These are phyloP conservation scores for Escallonia rubra DNA, from an alignment of 129 eudicot species.

Conservation along the genomic window DNA sequence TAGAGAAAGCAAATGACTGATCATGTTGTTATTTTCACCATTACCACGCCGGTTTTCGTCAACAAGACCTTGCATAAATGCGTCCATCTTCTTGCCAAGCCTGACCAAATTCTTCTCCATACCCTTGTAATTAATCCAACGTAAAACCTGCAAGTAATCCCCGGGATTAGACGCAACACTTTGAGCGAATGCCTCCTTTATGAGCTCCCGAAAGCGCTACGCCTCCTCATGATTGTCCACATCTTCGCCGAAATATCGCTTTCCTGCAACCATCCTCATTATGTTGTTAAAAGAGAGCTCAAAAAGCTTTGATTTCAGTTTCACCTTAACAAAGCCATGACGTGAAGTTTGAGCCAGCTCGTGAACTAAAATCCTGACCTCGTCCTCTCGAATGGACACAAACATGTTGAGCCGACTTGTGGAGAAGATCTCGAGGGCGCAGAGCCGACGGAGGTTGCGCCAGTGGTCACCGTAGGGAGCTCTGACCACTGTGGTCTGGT, in stretches of 20 bases:
- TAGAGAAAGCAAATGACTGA: slow-evolving; percentile 23
- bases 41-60: slow-evolving; percentile 18
- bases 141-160: slow-evolving; percentile 28
- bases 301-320: background rate
- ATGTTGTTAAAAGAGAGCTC: slow-evolving; percentile 4
- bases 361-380: background rate
- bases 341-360: background rate
- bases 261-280: slow-evolving; percentile 34
- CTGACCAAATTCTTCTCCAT: slow-evolving; percentile 18
- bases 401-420: slow-evolving; percentile 21
- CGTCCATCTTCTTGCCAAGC: slow-evolving; percentile 11
- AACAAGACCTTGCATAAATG: slow-evolving; percentile 15
- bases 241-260: slow-evolving; percentile 10
- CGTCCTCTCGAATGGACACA: slow-evolving; percentile 19
- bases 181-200: slow-evolving; percentile 9
- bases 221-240: slow-evolving; percentile 16
- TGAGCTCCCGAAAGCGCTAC: slow-evolving; percentile 9
- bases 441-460: slow-evolving; percentile 35
- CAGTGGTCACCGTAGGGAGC: slow-evolving; percentile 30
- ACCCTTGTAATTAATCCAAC: slow-evolving; percentile 23
- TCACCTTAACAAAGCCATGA: slow-evolving; percentile 7
- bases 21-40: slow-evolving; percentile 8
- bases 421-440: slow-evolving; percentile 21
- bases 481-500: slow-evolving; percentile 19
- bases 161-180: slow-evolving; percentile 24